Base-by-base conservation (phyloP, 2,329 filamentous ascomycete species). In the Cordyceps cicadae region DNA sequence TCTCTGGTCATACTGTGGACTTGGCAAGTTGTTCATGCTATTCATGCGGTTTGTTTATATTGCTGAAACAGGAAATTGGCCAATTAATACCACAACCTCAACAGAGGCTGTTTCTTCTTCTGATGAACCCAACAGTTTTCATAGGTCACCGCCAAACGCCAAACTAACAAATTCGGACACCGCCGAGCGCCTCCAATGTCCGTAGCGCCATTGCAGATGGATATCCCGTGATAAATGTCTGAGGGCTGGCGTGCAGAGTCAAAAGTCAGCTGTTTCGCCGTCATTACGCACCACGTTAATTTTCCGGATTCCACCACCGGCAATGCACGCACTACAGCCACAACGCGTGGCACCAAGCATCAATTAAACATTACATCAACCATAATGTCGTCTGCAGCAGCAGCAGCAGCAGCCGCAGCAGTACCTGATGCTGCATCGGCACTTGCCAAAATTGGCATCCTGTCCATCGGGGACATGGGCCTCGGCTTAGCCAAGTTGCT, bases 401-500 rank as follows among this genome's bases (percentile, higher is more conserved):
- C 34, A 37, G 51, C 32, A 54, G 21, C 45, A 12, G 34, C 34
- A 37, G 34, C 34, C 9, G 34, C 34, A 37, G 34, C 34, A 29
- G 29, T 8, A 29, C 29, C 29, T 29, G 29, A 7, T 29, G 29
- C 29, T 29, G 5, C 29, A 14, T 34, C 48, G 49, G 14, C 24
- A 15, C 39, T 66, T 19, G 67, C 71, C 37, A 77, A 74, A 62
- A 70, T 83, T 43, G 79, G 77, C 60, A 76, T 82, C 61, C 66
- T 82, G 64, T 83, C 80, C 43, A 75, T 82, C 59, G 80, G 81
- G 9, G 80, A 82, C 64, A 83, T 83, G 80, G 80, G 80, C 54
- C 71, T 75, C 61, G 80, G 80, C 48, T 77, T 83, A 48, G 80
- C 80, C 62, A 75, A 72, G 62, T 68, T 82, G 8, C 72, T 83